Percentiles rank a stretch among this genome's conserved stretches.
Conservation (phyloP, 371 early-diverging fungal genomes). For the Actinomortierella wolfii region DNA sequence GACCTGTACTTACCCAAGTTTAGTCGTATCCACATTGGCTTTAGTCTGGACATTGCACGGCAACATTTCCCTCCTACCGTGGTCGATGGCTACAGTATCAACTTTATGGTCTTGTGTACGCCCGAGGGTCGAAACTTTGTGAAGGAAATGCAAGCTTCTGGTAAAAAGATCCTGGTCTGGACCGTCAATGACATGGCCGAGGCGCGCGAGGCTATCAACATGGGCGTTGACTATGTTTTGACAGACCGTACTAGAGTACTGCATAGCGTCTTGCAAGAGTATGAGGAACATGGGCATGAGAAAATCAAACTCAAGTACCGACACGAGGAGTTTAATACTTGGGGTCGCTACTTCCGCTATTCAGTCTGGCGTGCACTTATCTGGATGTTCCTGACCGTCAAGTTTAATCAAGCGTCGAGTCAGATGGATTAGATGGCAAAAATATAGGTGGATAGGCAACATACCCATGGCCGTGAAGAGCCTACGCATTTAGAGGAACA, state of each 20-base stretch:
- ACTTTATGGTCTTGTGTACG: conserved; percentile 53
- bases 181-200: conserved; percentile 60
- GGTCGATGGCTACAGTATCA: conserved; percentile 59
- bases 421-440: conserved; percentile 10
- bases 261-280: conserved; percentile 25
- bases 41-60: conserved; percentile 55
- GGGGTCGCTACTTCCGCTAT: conserved; percentile 33
- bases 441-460: too few species aligned
- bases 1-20: conserved; percentile 51
- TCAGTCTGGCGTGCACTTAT: conserved; percentile 31
- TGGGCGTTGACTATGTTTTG: conserved; percentile 61
- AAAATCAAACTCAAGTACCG: conserved; percentile 21
- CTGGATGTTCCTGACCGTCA: conserved; percentile 23
- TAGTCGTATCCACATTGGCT: conserved; percentile 60
- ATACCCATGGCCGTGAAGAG: too few species aligned
- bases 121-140: conserved; percentile 56
- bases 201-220: conserved; percentile 53
- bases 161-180: conserved; percentile 62
- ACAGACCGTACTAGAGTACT: conserved; percentile 54
- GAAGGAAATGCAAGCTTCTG: conserved; percentile 52
- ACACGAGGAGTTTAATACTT: conserved; percentile 31
- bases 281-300: conserved; percentile 45
- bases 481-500: too few species aligned
- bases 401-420: conserved; percentile 28
- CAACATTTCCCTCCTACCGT: conserved; percentile 50